phyloP scores from a whole-genome alignment of 441 rosid genomes.

The Erysimum pusillum region DNA sequence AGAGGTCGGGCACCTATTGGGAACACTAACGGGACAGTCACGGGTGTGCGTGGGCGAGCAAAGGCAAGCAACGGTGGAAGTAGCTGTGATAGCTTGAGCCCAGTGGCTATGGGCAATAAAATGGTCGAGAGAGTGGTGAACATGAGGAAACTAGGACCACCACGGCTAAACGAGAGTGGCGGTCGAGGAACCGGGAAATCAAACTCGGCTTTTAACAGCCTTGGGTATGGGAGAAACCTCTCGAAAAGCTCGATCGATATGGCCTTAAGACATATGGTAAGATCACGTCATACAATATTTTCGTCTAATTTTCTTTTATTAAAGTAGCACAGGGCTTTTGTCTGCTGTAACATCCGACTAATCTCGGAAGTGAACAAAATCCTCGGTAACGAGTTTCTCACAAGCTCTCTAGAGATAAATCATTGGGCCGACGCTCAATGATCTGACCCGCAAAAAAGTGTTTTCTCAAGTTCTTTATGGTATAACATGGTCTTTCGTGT shows the following conservation, averaged over 20 bases:
- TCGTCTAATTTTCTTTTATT: background rate
- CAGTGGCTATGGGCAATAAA: constrained; percentile 79
- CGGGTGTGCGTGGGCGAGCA: constrained; percentile 40
- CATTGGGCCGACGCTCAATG: background rate
- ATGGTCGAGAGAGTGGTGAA: constrained; percentile 95
- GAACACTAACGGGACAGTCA: constrained; percentile 38
- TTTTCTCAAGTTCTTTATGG: background rate
- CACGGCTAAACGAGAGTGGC: constrained; percentile 57
- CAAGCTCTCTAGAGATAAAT: background rate
- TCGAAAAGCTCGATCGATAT: constrained; percentile 88
- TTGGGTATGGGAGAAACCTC: constrained; percentile 79
- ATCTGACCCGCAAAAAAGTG: background rate
- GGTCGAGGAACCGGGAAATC: constrained; percentile 36
- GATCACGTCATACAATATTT: background rate
- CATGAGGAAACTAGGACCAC: constrained; percentile 90
- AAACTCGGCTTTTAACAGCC: constrained; percentile 56
- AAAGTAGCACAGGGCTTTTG: background rate
- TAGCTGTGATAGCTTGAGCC: constrained; percentile 63
- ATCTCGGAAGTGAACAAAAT: background rate
- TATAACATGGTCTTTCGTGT: constrained; percentile 19
- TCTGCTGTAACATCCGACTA: background rate
- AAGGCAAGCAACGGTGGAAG: constrained; percentile 35
- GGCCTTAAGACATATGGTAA: constrained; percentile 95
- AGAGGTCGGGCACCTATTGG: constrained; percentile 43
- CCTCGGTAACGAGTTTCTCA: background rate